Evolutionary conservation across 2,329 filamentous ascomycete species (phyloP), one percentile per base, ranked within the genome.

Genomic region (Ciborinia camelliae): DNA sequence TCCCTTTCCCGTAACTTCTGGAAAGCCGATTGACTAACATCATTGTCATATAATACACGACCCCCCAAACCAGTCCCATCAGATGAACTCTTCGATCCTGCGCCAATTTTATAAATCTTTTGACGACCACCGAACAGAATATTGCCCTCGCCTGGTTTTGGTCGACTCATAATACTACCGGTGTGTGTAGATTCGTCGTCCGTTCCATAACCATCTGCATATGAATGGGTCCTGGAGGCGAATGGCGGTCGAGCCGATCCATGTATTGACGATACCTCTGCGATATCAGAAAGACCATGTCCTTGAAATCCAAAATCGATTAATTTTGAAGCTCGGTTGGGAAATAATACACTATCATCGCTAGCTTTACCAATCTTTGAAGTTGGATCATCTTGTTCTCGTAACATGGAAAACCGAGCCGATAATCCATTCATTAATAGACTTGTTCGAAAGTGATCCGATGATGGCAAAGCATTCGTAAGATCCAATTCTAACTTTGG

Each of bases 371-470:
- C 94, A 39, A 97, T 84, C 75, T 92, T 90, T 2, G 92, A 94
- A 68, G 81, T 89, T 1, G 94, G 94, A 73, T 97, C 92, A 75
- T 97, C 93, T 76, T 97, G 94, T 77, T 97, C 94, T 72, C 92
- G 84, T 39, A 98, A 81, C 94, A 98, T 98, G 71, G 94, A 98
- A 76, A 99, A 99, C 8, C 95, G 88, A 15, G 93, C 92, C 0
- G 94, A 98, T 5, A 99, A 83, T 50, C 93, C 94, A 0, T 92
- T 93, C 94, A 99, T 96, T 68, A 99, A 82, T 65, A 99, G 80
- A 81, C 95, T 98, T 4, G 95, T 99, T 65, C 95, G 87, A 77
- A 99, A 98, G 74, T 98, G 89, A 77, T 98, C 92, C 54, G 81
- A 88, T 0, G 92, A 83, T 1, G 95, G 95, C 2, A 99, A 81